Evolutionary conservation across 495 filamentous ascomycete species (phyloP), one percentile per base, ranked within the genome.

Genomic region (Aspergillus sclerotiicarbonarius): DNA sequence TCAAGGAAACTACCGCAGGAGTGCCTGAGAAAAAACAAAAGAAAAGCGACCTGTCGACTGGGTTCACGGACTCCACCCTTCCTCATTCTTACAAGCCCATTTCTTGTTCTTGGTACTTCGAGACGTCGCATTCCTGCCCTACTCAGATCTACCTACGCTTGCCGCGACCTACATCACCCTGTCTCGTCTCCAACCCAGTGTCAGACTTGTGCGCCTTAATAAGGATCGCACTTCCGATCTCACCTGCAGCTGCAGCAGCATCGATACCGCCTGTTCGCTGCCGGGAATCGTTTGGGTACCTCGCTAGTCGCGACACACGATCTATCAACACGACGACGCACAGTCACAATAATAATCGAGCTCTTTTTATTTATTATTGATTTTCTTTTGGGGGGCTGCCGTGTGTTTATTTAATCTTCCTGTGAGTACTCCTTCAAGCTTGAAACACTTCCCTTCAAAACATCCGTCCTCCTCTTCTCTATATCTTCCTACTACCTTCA

Each of bases 121-220:
- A 25, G 25, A 67, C 63, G 56, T 74, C 68, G 72, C 74, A 77
- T 77, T 77, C 74, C 70, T 76, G 71, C 74, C 72, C 70, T 77
- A 77, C 25, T 25, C 66, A 56, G 63, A 66, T 67, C 71, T 69
- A 62, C 61, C 66, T 68, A 60, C 71, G 65, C 57, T n/a, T n/a
- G n/a, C n/a, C n/a, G n/a, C n/a, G n/a, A 67, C 60, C 65, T 68
- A 65, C 71, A 69, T 70, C 57, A 59, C 59, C 57, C 63, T 66
- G 54, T 53, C 56, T 65, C 48, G 25, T 51, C 37, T 43, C 13
- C 10, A 12, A 21, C 56, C 51, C 51, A 61, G 60, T 59, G 50
- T 61, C 56, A 57, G 58, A 57, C 47, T 48, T 54, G 58, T 69
- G 64, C 62, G 57, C 59, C 67, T 70, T 75, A 69, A 72, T 70